phyloP scores from a whole-genome alignment of 805 yeast genomes.

The Helenozyma baotianmanensis region DNA sequence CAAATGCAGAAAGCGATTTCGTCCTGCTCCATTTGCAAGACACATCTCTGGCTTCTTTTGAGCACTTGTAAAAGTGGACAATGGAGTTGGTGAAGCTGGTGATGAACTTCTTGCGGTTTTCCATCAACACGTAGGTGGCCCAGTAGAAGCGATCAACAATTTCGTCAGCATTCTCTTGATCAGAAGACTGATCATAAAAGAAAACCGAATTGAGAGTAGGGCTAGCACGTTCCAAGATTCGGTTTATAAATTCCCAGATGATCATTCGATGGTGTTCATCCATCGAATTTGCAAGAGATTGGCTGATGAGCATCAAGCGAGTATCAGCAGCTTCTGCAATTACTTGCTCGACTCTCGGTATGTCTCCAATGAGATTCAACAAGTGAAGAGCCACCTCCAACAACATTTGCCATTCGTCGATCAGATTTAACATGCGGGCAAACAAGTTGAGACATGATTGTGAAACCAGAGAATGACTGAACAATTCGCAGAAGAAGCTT shows the following conservation, averaged over 20 bases:
- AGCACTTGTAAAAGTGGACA: slow-evolving; percentile 2
- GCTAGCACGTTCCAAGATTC: slow-evolving; percentile 6
- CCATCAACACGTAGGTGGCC: slow-evolving; percentile 5
- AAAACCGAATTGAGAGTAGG: slow-evolving; percentile 8
- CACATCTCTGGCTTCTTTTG: slow-evolving; percentile 2
- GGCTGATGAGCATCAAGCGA: slow-evolving; percentile 7
- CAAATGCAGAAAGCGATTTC: slow-evolving; percentile 8
- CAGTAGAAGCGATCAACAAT: too few species aligned
- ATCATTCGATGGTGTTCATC: slow-evolving; percentile 6
- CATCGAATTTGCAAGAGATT: slow-evolving; percentile 3
- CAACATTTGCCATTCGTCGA: slow-evolving; percentile 9
- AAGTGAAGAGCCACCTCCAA: slow-evolving; percentile 7
- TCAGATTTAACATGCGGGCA: slow-evolving; percentile 8
- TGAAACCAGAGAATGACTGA: too few species aligned
- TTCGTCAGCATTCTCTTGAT: too few species aligned
- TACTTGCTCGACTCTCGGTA: slow-evolving; percentile 6
- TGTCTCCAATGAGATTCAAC: slow-evolving; percentile 6
- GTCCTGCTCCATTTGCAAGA: slow-evolving; percentile 3
- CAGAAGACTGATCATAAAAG: slow-evolving; percentile 5
- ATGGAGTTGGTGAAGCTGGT: slow-evolving; percentile 8
- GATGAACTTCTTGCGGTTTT: slow-evolving; percentile 3
- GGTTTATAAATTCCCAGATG: slow-evolving; percentile 9
- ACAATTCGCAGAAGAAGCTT: slow-evolving; percentile 6
- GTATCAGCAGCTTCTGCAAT: slow-evolving; percentile 8
- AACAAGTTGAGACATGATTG: slow-evolving; percentile 8